Evolutionary conservation across 108 stramenopile genomes (phyloP).

Genomic region (Nitzschia putrida): DNA sequence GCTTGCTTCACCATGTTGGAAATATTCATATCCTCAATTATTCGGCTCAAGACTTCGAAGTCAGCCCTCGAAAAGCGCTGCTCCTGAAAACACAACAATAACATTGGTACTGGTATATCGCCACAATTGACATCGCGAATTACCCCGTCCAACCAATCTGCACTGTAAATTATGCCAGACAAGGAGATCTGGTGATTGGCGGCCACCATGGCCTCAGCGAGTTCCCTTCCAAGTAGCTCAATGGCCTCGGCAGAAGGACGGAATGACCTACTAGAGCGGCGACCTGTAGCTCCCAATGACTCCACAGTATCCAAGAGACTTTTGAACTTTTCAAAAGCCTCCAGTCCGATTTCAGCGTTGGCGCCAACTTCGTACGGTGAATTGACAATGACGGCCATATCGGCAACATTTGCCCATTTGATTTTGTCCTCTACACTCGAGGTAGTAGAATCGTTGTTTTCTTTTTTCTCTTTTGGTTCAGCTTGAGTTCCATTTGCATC

Average conservation of each 20-base stretch:
- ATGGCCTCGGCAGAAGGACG: conserved; percentile 18
- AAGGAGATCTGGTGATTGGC: conserved; percentile 1
- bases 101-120: background rate
- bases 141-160: conserved; percentile 17
- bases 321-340: conserved; percentile 23
- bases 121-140: conserved; percentile 21
- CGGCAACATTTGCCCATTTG: conserved; percentile 7
- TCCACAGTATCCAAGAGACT: conserved; percentile 12
- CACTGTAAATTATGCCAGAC: conserved; percentile 22
- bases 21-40: conserved; percentile 11
- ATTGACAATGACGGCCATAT: conserved; percentile 18
- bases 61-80: conserved; percentile 12
- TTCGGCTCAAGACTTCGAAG: background rate
- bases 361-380: conserved; percentile 26
- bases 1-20: conserved; percentile 12
- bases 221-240: conserved; percentile 9
- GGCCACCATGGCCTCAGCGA: conserved; percentile 7
- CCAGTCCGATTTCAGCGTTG: conserved; percentile 21
- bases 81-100: conserved; percentile 30
- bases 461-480: too few relatives aligned
- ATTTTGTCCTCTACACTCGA: background rate
- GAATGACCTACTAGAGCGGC: background rate
- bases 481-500: too few relatives aligned
- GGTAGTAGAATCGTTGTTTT: too few relatives aligned
- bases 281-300: background rate